A percentile compares a stretch with the other conserved stretches of the same genome.
Conservation (phyloP, 495 filamentous ascomycete species). For the Pyronema omphalodes region DNA sequence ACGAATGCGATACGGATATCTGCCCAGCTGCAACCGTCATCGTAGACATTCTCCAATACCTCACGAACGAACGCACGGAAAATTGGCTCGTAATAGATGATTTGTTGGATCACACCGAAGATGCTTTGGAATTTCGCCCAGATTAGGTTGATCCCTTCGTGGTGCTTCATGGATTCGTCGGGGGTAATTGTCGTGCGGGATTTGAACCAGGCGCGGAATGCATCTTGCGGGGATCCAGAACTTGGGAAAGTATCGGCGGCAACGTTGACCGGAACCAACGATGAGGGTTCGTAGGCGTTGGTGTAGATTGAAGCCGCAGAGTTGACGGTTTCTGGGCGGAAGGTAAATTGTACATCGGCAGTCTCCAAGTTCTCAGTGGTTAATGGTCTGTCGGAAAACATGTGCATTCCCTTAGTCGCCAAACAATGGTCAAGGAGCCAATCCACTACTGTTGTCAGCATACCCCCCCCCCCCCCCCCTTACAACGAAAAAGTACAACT, state of each 20-base stretch:
- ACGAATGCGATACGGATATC: conserved; percentile 34
- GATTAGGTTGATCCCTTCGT: conserved; percentile 60
- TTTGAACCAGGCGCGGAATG: conserved; percentile 65
- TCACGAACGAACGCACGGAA: conserved; percentile 47
- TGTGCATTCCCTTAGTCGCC: conserved; percentile 53
- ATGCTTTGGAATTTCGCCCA: conserved; percentile 59
- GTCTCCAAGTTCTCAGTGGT: conserved; percentile 30
- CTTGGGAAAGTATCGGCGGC: conserved; percentile 55
- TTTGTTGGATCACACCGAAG: conserved; percentile 49
- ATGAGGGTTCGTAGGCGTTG: conserved; percentile 35
- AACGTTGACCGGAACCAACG: conserved; percentile 38
- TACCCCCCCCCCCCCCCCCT: too few relatives aligned
- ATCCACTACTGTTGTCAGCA: conserved; percentile 30
- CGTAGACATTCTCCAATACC: conserved; percentile 45
- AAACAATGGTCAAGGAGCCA: conserved; percentile 55
- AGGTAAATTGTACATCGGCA: conserved; percentile 39
- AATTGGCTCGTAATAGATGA: conserved; percentile 82
- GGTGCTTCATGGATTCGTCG: conserved; percentile 56
- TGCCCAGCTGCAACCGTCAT: conserved; percentile 66
- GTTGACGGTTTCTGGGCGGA: conserved; percentile 21
- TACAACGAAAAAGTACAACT: background rate
- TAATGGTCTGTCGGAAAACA: conserved; percentile 39
- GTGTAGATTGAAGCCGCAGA: conserved; percentile 37
- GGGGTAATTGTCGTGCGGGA: conserved; percentile 48
- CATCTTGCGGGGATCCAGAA: conserved; percentile 26